These are phyloP conservation scores for Physocladia obscura DNA, from an alignment of 192 early-diverging fungal genomes.

Conservation along the genomic window DNA sequence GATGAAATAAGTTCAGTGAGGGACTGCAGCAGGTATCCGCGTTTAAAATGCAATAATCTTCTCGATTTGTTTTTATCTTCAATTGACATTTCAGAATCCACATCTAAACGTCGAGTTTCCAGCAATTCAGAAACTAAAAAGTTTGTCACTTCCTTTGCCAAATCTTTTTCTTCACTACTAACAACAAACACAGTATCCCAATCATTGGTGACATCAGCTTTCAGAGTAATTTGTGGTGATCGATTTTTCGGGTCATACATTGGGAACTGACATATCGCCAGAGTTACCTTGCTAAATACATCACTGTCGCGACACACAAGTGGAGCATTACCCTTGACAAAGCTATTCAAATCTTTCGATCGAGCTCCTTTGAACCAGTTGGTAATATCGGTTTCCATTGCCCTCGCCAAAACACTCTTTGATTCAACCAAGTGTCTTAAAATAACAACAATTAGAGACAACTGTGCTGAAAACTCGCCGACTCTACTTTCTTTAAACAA, in stretches of 20 bases:
- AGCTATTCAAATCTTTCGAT: constrained; percentile 67
- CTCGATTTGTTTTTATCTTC: not conserved
- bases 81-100: not conserved
- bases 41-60: constrained; percentile 35
- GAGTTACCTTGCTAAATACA: constrained; percentile 64
- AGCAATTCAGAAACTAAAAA: constrained; percentile 60
- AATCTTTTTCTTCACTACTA: constrained; percentile 31
- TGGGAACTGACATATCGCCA: constrained; percentile 63
- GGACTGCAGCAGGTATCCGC: constrained; percentile 82
- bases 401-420: constrained; percentile 52
- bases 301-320: constrained; percentile 69
- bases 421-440: constrained; percentile 86
- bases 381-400: constrained; percentile 76
- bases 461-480: constrained; percentile 74
- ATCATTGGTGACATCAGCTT: constrained; percentile 1
- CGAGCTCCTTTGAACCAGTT: constrained; percentile 72
- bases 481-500: constrained; percentile 64
- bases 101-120: not conserved
- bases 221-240: constrained; percentile 59
- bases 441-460: constrained; percentile 79
- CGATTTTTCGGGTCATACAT: constrained; percentile 65
- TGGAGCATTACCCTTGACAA: constrained; percentile 64
- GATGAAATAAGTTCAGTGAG: constrained; percentile 84
- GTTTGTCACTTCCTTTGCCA: constrained; percentile 53
- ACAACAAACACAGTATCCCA: not conserved